Conservation (phyloP, 306 rosid species). For the Cucumis melo region DNA sequence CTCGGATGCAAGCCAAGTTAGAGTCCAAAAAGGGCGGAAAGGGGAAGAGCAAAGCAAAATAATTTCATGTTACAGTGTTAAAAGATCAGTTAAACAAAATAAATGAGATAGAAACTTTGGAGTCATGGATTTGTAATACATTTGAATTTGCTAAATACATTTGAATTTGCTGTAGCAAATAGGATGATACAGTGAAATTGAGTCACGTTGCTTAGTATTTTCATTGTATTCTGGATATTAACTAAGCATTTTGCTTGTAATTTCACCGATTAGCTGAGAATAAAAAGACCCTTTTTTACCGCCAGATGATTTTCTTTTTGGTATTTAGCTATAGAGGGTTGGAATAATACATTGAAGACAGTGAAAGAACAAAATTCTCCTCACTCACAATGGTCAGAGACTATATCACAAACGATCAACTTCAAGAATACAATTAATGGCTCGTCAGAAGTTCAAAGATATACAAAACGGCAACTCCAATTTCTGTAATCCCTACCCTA, state of each 20-base stretch:
- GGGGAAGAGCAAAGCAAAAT: constrained; percentile 83
- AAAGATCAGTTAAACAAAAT: background rate
- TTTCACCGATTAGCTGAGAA: background rate
- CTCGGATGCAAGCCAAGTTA: constrained; percentile 86
- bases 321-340: background rate
- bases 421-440: constrained; percentile 6
- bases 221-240: background rate
- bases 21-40: constrained; percentile 87
- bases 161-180: background rate
- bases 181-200: background rate
- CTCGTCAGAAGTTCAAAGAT: background rate
- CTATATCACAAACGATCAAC: background rate
- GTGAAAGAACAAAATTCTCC: background rate
- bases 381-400: background rate
- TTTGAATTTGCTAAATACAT: too few species aligned
- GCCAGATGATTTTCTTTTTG: background rate
- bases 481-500: background rate
- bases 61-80: constrained; percentile 1
- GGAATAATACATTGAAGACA: background rate
- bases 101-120: background rate
- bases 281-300: background rate
- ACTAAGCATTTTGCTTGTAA: background rate
- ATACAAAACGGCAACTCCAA: background rate
- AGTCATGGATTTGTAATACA: background rate
- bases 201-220: background rate